phyloP scores from a whole-genome alignment of 2,329 filamentous ascomycete species.

The Diatrype stigma region DNA sequence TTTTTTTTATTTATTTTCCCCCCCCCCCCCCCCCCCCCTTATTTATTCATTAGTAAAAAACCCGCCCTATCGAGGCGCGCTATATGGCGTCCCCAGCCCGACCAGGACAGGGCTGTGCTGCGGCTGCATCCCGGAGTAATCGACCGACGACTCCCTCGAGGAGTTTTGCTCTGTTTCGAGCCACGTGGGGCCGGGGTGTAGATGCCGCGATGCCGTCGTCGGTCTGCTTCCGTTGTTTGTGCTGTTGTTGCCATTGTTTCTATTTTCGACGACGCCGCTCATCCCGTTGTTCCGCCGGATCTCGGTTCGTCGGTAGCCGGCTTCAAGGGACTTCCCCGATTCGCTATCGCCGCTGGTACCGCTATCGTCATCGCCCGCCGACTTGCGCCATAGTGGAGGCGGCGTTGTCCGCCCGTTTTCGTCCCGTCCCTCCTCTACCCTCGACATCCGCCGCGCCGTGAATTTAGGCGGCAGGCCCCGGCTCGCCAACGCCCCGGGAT shows the following conservation, averaged over 20 bases:
- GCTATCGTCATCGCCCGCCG: conserved; percentile 1
- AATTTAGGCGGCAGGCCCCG: conserved; percentile 12
- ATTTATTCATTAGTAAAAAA: too few species aligned
- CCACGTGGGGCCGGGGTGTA: neutral
- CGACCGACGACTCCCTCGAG: neutral
- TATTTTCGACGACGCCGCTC: neutral
- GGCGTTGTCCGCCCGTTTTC: conserved; percentile 13
- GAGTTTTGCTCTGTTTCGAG: neutral
- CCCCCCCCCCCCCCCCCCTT: too few species aligned
- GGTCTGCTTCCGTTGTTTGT: neutral
- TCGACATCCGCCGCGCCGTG: conserved; percentile 11
- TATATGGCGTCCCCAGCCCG: neutral
- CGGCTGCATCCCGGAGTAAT: neutral
- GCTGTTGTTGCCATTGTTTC: neutral
- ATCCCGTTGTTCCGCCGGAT: conserved; percentile 28
- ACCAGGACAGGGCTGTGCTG: neutral
- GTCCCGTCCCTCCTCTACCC: conserved; percentile 10
- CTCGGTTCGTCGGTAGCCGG: conserved; percentile 12
- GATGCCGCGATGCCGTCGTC: neutral
- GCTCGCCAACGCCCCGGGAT: conserved; percentile 6
- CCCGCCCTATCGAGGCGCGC: neutral
- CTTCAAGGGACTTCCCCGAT: conserved; percentile 8
- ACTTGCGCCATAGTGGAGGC: neutral
- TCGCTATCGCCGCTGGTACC: neutral
- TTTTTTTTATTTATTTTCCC: too few species aligned